Evolutionary conservation across 768 basidiomycete species (phyloP).

Genomic region (Mycena amicta): DNA sequence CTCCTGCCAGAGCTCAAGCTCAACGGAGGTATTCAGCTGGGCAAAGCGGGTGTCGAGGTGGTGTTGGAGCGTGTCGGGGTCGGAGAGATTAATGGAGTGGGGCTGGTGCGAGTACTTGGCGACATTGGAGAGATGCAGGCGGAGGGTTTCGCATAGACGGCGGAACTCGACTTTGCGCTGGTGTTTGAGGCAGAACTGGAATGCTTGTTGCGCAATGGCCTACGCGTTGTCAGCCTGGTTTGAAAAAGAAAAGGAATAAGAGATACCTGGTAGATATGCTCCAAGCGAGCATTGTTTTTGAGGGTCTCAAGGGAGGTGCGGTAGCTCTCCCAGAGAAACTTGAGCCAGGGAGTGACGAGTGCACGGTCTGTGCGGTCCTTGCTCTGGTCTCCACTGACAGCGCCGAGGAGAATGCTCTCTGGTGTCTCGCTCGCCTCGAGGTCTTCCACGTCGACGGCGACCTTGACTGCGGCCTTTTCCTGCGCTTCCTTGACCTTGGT

Average conservation of each 20-base stretch:
- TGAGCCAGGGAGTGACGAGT: conserved; percentile 95
- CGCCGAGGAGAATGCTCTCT: conserved; percentile 86
- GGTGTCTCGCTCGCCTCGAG: conserved; percentile 95
- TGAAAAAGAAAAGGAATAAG: not conserved
- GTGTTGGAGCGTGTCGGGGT: conserved; percentile 91
- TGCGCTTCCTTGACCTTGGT: conserved; percentile 83
- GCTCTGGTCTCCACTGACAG: conserved; percentile 87
- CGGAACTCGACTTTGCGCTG: conserved; percentile 96
- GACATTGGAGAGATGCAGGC: conserved; percentile 91
- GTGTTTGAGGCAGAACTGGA: conserved; percentile 94
- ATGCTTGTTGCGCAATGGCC: conserved; percentile 96
- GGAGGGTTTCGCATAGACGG: conserved; percentile 92
- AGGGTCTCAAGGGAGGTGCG: conserved; percentile 93
- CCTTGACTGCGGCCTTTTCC: conserved; percentile 80
- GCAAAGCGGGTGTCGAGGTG: conserved; percentile 97
- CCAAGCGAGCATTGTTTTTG: conserved; percentile 92
- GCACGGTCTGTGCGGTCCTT: conserved; percentile 94
- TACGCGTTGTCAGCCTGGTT: conserved; percentile 30
- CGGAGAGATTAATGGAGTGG: conserved; percentile 93
- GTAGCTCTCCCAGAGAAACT: conserved; percentile 99
- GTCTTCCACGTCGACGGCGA: conserved; percentile 86
- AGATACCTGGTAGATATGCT: conserved; percentile 90
- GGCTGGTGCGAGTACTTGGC: conserved; percentile 94
- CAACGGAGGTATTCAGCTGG: conserved; percentile 94
- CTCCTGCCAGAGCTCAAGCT: conserved; percentile 98